These are phyloP conservation scores for Endocladia muricata DNA, from an alignment of 31 red algal species.

Conservation along the genomic window DNA sequence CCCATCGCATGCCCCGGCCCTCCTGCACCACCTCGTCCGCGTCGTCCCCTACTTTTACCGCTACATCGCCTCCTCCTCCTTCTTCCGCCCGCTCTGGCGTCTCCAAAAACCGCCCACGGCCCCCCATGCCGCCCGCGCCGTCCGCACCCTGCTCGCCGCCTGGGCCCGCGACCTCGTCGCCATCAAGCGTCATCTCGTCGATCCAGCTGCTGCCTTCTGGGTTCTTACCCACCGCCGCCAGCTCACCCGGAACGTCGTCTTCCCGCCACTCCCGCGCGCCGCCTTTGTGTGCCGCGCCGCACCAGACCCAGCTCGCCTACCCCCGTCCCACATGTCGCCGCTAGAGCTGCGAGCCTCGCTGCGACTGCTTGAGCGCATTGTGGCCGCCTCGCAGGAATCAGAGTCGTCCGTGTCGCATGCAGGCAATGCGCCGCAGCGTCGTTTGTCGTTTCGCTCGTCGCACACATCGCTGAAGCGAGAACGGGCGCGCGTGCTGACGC, in stretches of 20 bases:
- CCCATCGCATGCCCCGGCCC: background rate
- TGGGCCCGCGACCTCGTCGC: conserved; percentile 47
- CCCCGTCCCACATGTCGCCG: background rate
- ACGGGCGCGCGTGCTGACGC: too few relatives aligned
- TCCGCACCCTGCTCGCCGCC: conserved; percentile 21
- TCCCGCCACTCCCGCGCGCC: conserved; percentile 14
- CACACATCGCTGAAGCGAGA: too few relatives aligned
- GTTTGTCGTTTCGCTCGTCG: too few relatives aligned
- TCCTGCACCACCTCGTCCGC: conserved; percentile 35
- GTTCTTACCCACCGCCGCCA: too few relatives aligned
- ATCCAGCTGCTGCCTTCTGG: conserved; percentile 33
- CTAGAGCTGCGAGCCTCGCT: too few relatives aligned
- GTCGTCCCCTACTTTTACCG: conserved; percentile 64
- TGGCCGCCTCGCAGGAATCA: too few relatives aligned
- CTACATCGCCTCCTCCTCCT: conserved; percentile 41
- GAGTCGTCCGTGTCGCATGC: too few relatives aligned
- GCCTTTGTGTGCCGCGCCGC: conserved; percentile 29
- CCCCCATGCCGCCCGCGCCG: background rate
- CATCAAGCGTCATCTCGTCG: conserved; percentile 4
- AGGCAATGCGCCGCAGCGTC: too few relatives aligned
- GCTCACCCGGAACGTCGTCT: background rate
- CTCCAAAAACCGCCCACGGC: background rate
- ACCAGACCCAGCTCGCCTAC: background rate
- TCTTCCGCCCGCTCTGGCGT: conserved; percentile 32
- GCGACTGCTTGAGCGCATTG: background rate